Evolutionary conservation across 2,329 filamentous ascomycete species (phyloP), one percentile per base, ranked within the genome.

Genomic region (Xylogone sp.): DNA sequence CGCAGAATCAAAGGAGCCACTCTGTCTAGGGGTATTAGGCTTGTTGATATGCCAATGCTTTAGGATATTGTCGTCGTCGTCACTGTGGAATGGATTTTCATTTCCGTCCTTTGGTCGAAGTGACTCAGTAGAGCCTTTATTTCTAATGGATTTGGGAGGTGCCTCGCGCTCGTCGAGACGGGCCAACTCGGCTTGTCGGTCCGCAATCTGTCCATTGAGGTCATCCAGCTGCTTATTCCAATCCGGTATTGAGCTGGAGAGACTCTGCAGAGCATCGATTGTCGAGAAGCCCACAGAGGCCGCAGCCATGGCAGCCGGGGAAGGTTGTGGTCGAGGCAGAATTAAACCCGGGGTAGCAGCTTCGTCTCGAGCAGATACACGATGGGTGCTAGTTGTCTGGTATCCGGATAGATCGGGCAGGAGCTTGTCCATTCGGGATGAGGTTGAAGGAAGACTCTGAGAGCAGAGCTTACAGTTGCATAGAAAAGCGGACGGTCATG

Each of bases 211-310:
- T 53, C 73, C 72, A 61, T 75, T 83, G 52, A 86, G 74, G 48
- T 83, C 77, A 55, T 84, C 78, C 43, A 86, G 74, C 20, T 79
- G 75, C 53, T 70, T 70, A 34, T 79, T 69, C 83, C 83, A 86
- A 63, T 78, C 75, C 16, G 82, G 83, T 42, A 84, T 73, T 53
- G 83, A 80, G 56, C 66, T 71, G 49, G 73, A 71, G 34, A 86
- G 71, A 53, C 75, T 76, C 50, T 71, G 75, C 50, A 86, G 68
- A 22, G 81, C 77, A 53, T 85, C 82, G 69, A 80, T 78, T 18
- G 24, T 39, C 34, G 34, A 39, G 34, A 39, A 39, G 5, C 34
- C 34, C 34, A 39, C 13, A 18, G 34, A 39, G n/a, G 34, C 34
- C 34, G 34, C 34, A 39, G 34, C 34, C 34, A 39, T 39, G 5